phyloP scores from a whole-genome alignment of 1,284 basidiomycete species.

The Coniophora puteana region DNA sequence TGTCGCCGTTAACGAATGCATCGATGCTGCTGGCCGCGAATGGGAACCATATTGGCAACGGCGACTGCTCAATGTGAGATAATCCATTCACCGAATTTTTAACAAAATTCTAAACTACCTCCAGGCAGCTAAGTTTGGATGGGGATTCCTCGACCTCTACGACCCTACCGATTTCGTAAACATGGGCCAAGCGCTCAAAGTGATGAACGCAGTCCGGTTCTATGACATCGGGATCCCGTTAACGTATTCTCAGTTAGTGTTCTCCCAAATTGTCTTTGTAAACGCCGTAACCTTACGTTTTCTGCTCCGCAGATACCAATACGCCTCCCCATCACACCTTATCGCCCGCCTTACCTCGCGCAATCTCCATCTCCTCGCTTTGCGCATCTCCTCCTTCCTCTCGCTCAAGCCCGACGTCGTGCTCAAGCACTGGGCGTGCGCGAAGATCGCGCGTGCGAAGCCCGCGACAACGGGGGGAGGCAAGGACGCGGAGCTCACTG shows the following conservation, averaged over 20 bases:
- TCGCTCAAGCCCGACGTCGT: slow-evolving; percentile 83
- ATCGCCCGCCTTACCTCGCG: slow-evolving; percentile 83
- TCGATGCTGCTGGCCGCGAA: slow-evolving; percentile 91
- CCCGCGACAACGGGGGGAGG: slow-evolving; percentile 45
- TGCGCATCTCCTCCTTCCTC: slow-evolving; percentile 87
- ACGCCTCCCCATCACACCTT: slow-evolving; percentile 75
- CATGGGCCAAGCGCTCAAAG: slow-evolving; percentile 90
- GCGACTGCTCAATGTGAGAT: slow-evolving; percentile 73
- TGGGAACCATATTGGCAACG: slow-evolving; percentile 91
- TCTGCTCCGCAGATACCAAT: slow-evolving; percentile 56
- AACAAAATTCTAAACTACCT: slow-evolving; percentile 7
- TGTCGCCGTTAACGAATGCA: slow-evolving; percentile 87
- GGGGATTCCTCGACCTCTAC: slow-evolving; percentile 90
- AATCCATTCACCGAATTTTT: not conserved
- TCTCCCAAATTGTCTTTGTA: not conserved
- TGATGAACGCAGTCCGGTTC: slow-evolving; percentile 90
- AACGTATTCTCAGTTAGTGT: slow-evolving; percentile 80
- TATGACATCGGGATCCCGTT: slow-evolving; percentile 94
- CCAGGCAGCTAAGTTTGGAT: slow-evolving; percentile 93
- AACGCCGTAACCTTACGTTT: slow-evolving; percentile 1
- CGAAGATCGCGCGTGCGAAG: slow-evolving; percentile 80
- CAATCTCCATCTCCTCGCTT: slow-evolving; percentile 87
- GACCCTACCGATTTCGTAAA: slow-evolving; percentile 88
- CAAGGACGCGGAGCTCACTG: slow-evolving; percentile 53
- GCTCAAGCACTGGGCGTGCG: slow-evolving; percentile 93